Base-by-base conservation (phyloP, 1,139 yeast genomes). In the Yamadazyma spencermartinsiae region DNA sequence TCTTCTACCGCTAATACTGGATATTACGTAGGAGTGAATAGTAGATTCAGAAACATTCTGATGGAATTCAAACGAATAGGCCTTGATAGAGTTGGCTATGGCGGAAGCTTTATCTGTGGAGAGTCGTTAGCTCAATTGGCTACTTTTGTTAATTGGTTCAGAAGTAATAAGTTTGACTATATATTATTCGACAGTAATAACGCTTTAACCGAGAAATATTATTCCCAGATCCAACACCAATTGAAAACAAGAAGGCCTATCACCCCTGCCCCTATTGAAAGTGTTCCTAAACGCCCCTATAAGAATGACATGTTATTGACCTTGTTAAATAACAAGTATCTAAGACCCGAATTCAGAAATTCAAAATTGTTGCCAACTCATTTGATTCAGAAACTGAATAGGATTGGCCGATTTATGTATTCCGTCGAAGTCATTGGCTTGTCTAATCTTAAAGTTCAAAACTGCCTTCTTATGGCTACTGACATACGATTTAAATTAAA, bases 391-490 rank as follows among this genome's bases (percentile, higher is more conserved):
- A 29, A 36, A 8, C 15, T 37, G 7, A 43, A 38, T 11, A 34
- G 45, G 19, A 37, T 58, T 5, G 65, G 66, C 0, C 47, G 44
- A 35, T 60, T 57, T 40, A 39, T 60, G 37, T 44, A 44, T 19
- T 46, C 55, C 4, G 58, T 47, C 0, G 26, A 39, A n/a, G 38
- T 43, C 10, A 15, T 14, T 14, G n/a, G 8, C 29, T 11, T 51
- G 3, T 33, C 14, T 17, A 36, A 38, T 12, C 20, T 51, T 9
- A 27, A 34, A 2, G 34, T 38, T 1, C 31, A 46, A 2, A 33
- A 32, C 2, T 49, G 44, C 5, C 38, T 60, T 5, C 42, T 61
- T 18, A 40, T 51, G 12, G 48, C 50, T 11, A 38, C 54, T 4
- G 65, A 60, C 37, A 21, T 38, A 2, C 37, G 55, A 29, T 45